Evolutionary conservation across 495 filamentous ascomycete species (phyloP), one percentile per base, ranked within the genome.

Genomic region (Penicillium cinerascens): DNA sequence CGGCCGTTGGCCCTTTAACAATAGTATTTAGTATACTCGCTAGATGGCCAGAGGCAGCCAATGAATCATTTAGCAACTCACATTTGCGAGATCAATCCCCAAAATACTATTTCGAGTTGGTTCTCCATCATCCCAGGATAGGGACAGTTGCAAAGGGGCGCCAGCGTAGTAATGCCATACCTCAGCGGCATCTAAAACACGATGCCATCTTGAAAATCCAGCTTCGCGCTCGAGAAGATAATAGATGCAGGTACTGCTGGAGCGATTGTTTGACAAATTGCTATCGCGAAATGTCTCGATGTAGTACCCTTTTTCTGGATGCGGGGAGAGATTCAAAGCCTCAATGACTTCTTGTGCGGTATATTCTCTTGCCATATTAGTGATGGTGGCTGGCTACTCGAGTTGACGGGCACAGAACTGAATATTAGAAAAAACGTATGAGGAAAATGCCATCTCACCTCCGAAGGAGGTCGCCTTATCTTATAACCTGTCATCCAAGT

Each of bases 141-240:
- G 68, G 33, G 68, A 65, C 8, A 78, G 55, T 1, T 56, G 66
- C 39, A 79, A 56, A 8, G 74, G 74, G 16, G 74, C 72, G 21
- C 77, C 77, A 27, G 71, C 73, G 41, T 78, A 78, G 58, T 72
- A 74, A 54, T 79, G 77, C 75, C 74, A 79, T 27, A 76, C 54
- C 55, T 79, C 75, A 49, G 58, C 64, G 18, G 71, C 67, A 55
- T 79, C 75, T 4, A 49, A 16, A 21, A 79, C 67, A 35, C 66
- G 61, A 49, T 79, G 77, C 77, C 75, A 79, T 42, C 59, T 54
- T 2, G 77, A 78, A 2, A 29, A 22, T 25, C 42, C 51, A 9
- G 33, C 60, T 9, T 54, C 18, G 40, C 74, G 72, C 44, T 77
- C 69, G 38, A 79, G 74, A 18, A 78, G 67, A 50, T 77, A 79